phyloP scores from a whole-genome alignment of 768 basidiomycete genomes.

The Tremella fuciformis region DNA sequence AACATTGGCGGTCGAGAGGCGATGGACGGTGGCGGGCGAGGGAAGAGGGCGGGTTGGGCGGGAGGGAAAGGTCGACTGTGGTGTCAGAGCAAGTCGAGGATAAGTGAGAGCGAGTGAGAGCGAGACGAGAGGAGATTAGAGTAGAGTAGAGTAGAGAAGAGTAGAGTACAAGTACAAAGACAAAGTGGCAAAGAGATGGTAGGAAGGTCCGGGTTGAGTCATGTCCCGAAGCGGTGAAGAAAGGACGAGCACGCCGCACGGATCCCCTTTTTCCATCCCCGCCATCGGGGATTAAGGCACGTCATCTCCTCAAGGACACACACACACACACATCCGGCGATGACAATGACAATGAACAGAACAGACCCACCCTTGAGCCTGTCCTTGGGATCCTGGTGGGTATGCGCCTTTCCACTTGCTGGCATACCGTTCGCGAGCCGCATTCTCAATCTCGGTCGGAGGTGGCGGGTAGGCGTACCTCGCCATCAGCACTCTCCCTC shows the following conservation, averaged over 20 bases:
- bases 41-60: conserved; percentile 6
- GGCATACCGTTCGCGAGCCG: conserved; percentile 25
- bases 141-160: too few relatives aligned
- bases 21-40: conserved; percentile 15
- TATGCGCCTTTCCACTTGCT: conserved; percentile 7
- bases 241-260: conserved; percentile 1
- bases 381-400: conserved; percentile 3
- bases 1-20: conserved; percentile 21
- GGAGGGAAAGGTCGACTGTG: conserved; percentile 6
- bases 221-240: neutral
- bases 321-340: neutral
- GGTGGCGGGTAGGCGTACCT: conserved; percentile 38
- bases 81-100: neutral
- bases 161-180: conserved; percentile 1
- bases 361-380: conserved; percentile 1
- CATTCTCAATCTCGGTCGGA: conserved; percentile 27
- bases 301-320: neutral
- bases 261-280: neutral
- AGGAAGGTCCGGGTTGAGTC: neutral
- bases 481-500: neutral
- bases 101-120: neutral
- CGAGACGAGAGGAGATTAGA: neutral
- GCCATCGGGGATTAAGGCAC: neutral
- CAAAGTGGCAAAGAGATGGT: neutral
- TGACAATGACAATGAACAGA: neutral